These are phyloP conservation scores for Fragilaria crotonensis DNA, from an alignment of 108 stramenopile species.

Conservation along the genomic window DNA sequence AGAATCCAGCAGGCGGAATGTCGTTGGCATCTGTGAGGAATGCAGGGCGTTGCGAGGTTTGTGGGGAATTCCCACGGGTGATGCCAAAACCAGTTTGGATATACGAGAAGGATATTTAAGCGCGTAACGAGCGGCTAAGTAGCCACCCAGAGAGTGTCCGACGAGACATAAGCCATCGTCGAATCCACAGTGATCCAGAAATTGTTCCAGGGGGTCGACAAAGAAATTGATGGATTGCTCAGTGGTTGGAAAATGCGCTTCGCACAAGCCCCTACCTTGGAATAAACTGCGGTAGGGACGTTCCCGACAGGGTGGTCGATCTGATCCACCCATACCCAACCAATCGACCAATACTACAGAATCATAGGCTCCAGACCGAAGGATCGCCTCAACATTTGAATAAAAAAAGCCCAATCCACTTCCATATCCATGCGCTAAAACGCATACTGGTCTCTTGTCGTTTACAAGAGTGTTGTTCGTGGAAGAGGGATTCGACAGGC, in stretches of 20 bases:
- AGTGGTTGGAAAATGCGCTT: constrained; percentile 15
- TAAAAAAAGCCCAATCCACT: constrained; percentile 41
- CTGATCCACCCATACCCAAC: constrained; percentile 40
- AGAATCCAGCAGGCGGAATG: constrained; percentile 31
- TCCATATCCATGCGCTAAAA: constrained; percentile 38
- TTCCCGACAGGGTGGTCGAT: constrained; percentile 27
- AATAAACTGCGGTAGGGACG: constrained; percentile 29
- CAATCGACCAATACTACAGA: constrained; percentile 34
- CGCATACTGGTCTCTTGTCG: constrained; percentile 8
- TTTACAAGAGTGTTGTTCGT: neutral
- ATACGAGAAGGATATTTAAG: constrained; percentile 22
- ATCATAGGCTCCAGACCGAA: constrained; percentile 24
- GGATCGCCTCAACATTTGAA: constrained; percentile 28
- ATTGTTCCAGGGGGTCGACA: constrained; percentile 28
- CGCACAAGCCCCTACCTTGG: constrained; percentile 10
- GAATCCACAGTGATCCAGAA: constrained; percentile 3
- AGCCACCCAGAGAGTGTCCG: constrained; percentile 39
- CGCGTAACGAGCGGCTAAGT: constrained; percentile 34
- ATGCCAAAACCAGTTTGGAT: constrained; percentile 30
- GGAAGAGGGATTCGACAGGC: constrained; percentile 5
- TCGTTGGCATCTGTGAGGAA: constrained; percentile 8
- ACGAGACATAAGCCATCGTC: constrained; percentile 27
- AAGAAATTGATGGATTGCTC: constrained; percentile 34
- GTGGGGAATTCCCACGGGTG: constrained; percentile 32
- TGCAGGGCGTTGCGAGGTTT: constrained; percentile 19